Conservation (phyloP, 371 early-diverging fungal species). For the Funneliformis caledonium region DNA sequence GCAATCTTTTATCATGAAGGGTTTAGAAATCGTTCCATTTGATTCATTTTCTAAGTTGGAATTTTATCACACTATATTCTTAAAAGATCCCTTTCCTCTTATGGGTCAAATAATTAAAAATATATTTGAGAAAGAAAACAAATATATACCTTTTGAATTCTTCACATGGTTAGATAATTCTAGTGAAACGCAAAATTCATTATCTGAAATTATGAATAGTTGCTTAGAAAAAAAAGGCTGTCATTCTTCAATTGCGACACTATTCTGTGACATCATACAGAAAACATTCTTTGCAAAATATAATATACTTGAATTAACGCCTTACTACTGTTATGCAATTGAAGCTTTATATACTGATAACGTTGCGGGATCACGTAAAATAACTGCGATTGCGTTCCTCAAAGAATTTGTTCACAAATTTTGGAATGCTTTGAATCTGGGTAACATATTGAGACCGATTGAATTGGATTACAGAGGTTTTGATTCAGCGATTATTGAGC, state of each 20-base stretch:
- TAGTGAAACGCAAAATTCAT: not conserved
- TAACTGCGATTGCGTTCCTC: constrained; percentile 19
- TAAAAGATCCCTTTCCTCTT: constrained; percentile 21
- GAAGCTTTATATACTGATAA: not conserved
- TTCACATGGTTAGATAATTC: not conserved
- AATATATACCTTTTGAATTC: not conserved
- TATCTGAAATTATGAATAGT: constrained; percentile 13
- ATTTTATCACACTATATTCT: constrained; percentile 12
- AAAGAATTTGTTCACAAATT: constrained; percentile 29
- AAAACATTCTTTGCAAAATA: constrained; percentile 13
- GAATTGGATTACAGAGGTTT: not conserved
- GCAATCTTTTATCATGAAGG: not conserved
- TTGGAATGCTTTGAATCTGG: constrained; percentile 8
- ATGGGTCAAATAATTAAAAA: constrained; percentile 11
- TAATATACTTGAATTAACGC: not conserved
- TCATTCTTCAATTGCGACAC: constrained; percentile 16
- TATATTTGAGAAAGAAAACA: constrained; percentile 28
- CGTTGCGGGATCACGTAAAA: not conserved
- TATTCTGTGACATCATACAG: constrained; percentile 36
- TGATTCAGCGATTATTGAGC: not conserved
- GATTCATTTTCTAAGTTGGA: not conserved
- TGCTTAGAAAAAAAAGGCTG: not conserved
- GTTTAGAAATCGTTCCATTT: not conserved
- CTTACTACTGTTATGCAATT: not conserved
- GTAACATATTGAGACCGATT: not conserved